Conservation (phyloP, 2,329 filamentous ascomycete species). For the Scorias spongiosa region DNA sequence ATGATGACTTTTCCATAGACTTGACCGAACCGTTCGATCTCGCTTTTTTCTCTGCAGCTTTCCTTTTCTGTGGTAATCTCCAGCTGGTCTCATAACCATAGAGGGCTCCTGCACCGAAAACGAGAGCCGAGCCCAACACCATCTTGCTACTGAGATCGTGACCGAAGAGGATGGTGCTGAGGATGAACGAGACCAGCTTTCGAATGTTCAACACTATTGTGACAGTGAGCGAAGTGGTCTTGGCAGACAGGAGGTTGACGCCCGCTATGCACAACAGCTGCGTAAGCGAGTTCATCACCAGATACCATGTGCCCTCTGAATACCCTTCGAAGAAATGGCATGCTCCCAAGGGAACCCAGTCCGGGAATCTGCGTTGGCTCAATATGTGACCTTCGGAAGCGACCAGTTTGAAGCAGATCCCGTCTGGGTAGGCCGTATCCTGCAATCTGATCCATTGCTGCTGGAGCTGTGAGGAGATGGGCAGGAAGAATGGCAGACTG, state of each 20-base stretch:
- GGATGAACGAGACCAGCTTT: conserved; percentile 76
- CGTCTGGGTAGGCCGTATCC: conserved; percentile 43
- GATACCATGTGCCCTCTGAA: conserved; percentile 56
- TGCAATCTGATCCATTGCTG: conserved; percentile 50
- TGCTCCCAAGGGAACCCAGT: conserved; percentile 12
- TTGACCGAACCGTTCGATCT: background rate
- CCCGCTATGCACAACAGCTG: conserved; percentile 92
- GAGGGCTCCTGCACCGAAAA: conserved; percentile 79
- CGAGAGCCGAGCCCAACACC: conserved; percentile 63
- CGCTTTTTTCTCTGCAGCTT: conserved; percentile 8
- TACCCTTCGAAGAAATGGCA: conserved; percentile 10
- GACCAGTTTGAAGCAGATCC: conserved; percentile 11
- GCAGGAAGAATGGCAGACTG: conserved; percentile 61
- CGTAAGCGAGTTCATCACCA: conserved; percentile 66
- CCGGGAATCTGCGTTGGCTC: conserved; percentile 14
- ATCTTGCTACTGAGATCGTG: conserved; percentile 67
- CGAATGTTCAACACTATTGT: conserved; percentile 93
- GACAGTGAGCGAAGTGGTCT: conserved; percentile 81
- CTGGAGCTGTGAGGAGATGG: conserved; percentile 50
- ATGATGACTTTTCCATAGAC: background rate
- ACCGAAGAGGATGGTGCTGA: conserved; percentile 91
- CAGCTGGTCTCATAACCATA: conserved; percentile 62
- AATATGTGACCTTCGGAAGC: conserved; percentile 12
- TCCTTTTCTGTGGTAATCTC: conserved; percentile 23
- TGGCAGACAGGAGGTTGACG: conserved; percentile 83